phyloP scores from a whole-genome alignment of 2,329 filamentous ascomycete genomes.

The Periconia sp. region DNA sequence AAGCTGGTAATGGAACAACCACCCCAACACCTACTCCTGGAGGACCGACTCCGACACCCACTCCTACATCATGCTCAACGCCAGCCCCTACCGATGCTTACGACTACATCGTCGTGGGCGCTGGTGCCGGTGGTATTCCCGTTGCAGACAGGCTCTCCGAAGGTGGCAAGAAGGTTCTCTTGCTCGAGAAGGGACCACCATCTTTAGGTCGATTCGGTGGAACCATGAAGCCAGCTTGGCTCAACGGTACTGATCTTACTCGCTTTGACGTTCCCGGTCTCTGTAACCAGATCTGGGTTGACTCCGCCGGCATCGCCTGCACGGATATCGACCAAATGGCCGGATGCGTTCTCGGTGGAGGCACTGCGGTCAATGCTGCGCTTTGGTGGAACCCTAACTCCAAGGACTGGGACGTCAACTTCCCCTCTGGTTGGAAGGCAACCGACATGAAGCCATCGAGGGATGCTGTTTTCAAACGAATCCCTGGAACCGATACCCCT shows the following conservation, averaged over 20 bases:
- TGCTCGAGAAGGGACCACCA: slow-evolving; percentile 57
- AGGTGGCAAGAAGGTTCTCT: slow-evolving; percentile 67
- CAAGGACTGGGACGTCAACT: slow-evolving; percentile 74
- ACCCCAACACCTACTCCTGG: slow-evolving; percentile 30
- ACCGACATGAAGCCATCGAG: slow-evolving; percentile 66
- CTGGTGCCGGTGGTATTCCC: slow-evolving; percentile 68
- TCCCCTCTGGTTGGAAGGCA: slow-evolving; percentile 73
- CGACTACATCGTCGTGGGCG: slow-evolving; percentile 70
- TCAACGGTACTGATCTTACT: slow-evolving; percentile 66
- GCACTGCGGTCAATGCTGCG: slow-evolving; percentile 70
- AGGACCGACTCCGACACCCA: slow-evolving; percentile 35
- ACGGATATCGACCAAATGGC: slow-evolving; percentile 75
- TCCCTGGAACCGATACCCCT: slow-evolving; percentile 71
- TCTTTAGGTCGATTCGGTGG: slow-evolving; percentile 71
- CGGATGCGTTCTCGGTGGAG: slow-evolving; percentile 73
- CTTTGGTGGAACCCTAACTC: slow-evolving; percentile 72
- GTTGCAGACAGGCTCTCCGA: slow-evolving; percentile 67
- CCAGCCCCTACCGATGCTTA: slow-evolving; percentile 54
- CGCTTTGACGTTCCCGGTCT: slow-evolving; percentile 75
- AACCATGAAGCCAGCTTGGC: slow-evolving; percentile 66
- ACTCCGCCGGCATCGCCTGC: slow-evolving; percentile 69
- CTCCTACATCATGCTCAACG: slow-evolving; percentile 44
- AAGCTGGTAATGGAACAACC: slow-evolving; percentile 45
- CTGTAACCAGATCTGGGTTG: slow-evolving; percentile 72
- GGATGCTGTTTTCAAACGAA: slow-evolving; percentile 69